Percentiles rank a stretch among this genome's conserved stretches.
phyloP scores from a whole-genome alignment of 2,329 filamentous ascomycete genomes.

The Pseudocercospora ulei region DNA sequence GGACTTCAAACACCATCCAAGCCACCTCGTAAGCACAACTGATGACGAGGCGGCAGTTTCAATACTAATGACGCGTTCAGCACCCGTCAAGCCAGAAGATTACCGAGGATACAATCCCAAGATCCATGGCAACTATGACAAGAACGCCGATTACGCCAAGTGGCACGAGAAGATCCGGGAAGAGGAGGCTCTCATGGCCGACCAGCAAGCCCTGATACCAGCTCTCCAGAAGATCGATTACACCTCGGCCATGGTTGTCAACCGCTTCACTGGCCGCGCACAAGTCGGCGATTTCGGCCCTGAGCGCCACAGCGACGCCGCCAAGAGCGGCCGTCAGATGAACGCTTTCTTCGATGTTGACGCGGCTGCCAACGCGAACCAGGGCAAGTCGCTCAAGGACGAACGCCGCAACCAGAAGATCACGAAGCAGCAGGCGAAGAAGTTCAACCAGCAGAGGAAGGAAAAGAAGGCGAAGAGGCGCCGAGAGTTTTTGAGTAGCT shows the following conservation, averaged over 20 bases:
- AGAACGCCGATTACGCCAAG: constrained; percentile 81
- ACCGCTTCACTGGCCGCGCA: constrained; percentile 78
- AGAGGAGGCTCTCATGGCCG: constrained; percentile 31
- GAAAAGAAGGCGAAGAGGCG: constrained; percentile 92
- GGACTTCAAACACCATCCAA: constrained; percentile 23
- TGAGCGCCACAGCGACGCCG: constrained; percentile 74
- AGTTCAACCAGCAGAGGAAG: constrained; percentile 79
- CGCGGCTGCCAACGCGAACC: constrained; percentile 76
- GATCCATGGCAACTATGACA: constrained; percentile 93
- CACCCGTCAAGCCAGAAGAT: background rate
- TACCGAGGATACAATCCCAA: constrained; percentile 74
- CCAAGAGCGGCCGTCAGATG: constrained; percentile 80
- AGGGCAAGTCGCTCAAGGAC: constrained; percentile 81
- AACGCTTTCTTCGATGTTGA: constrained; percentile 94
- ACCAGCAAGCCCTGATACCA: constrained; percentile 26
- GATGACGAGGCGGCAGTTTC: background rate
- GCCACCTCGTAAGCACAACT: background rate
- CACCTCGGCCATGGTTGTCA: constrained; percentile 66
- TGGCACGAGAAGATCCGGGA: constrained; percentile 31
- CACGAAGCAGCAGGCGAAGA: constrained; percentile 75
- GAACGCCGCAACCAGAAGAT: constrained; percentile 79
- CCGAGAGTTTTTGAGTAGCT: background rate
- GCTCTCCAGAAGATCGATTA: constrained; percentile 40
- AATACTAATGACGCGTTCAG: too few relatives aligned
- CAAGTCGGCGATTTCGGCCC: constrained; percentile 58